Evolutionary conservation across 768 basidiomycete species (phyloP).

Genomic region (Termitomyces sp.): DNA sequence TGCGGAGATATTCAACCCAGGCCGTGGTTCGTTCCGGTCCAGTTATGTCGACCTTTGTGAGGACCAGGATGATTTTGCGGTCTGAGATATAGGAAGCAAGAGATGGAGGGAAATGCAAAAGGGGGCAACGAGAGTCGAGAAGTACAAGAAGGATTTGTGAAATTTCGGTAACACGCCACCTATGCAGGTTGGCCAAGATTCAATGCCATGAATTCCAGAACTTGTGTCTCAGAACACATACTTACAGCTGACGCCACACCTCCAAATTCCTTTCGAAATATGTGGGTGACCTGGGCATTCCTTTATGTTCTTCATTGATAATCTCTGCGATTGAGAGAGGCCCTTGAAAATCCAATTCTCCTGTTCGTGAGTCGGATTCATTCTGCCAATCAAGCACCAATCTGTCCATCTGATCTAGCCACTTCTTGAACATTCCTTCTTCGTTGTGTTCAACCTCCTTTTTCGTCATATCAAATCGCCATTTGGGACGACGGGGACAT

Average conservation of each 20-base stretch:
- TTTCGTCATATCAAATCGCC: slow-evolving; percentile 84
- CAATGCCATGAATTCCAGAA: slow-evolving; percentile 3
- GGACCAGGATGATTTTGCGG: slow-evolving; percentile 59
- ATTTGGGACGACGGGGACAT: slow-evolving; percentile 76
- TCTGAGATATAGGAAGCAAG: slow-evolving; percentile 58
- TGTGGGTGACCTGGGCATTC: slow-evolving; percentile 60
- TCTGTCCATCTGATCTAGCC: slow-evolving; percentile 64
- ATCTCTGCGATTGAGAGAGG: slow-evolving; percentile 7
- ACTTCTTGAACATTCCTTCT: slow-evolving; percentile 75
- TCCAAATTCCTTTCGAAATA: slow-evolving; percentile 89
- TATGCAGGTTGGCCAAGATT: slow-evolving; percentile 20
- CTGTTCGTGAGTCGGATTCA: slow-evolving; percentile 33
- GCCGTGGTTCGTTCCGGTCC: slow-evolving; percentile 56
- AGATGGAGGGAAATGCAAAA: slow-evolving; percentile 80
- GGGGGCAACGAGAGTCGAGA: slow-evolving; percentile 85
- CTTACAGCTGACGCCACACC: slow-evolving; percentile 87
- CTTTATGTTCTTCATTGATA: slow-evolving; percentile 1
- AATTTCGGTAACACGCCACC: slow-evolving; percentile 92
- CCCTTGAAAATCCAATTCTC: slow-evolving; percentile 17
- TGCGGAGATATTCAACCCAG: slow-evolving; percentile 60
- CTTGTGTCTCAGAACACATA: slow-evolving; percentile 23
- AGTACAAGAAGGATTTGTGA: slow-evolving; percentile 85
- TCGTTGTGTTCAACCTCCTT: slow-evolving; percentile 88
- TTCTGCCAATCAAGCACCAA: slow-evolving; percentile 26
- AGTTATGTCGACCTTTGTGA: slow-evolving; percentile 87